phyloP scores from a whole-genome alignment of 2,329 filamentous ascomycete species.

The Fusarium sp. region DNA sequence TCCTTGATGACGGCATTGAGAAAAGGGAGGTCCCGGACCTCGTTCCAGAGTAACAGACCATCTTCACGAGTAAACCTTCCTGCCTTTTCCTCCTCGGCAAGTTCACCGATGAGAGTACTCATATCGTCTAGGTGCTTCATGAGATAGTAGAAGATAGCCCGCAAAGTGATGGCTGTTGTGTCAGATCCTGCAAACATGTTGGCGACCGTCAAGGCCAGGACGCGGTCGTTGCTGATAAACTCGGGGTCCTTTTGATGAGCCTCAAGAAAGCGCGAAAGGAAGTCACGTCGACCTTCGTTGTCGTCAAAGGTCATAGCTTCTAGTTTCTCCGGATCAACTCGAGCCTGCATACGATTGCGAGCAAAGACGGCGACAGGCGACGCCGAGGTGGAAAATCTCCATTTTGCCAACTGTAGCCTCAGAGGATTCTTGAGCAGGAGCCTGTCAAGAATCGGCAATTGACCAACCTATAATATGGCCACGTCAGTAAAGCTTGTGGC shows the following conservation, averaged over 20 bases:
- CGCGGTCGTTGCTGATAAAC: conserved; percentile 24
- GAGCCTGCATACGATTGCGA: background rate
- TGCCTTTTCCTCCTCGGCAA: conserved; percentile 68
- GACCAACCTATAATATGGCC: background rate
- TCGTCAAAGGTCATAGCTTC: conserved; percentile 3
- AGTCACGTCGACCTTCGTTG: background rate
- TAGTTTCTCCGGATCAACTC: background rate
- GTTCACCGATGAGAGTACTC: conserved; percentile 67
- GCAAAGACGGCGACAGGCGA: conserved; percentile 3
- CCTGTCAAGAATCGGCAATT: conserved; percentile 10
- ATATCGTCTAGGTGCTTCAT: conserved; percentile 52
- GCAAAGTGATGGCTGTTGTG: conserved; percentile 33
- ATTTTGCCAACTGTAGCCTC: background rate
- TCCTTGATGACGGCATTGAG: conserved; percentile 84
- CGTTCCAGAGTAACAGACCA: conserved; percentile 75
- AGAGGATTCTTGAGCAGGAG: conserved; percentile 18
- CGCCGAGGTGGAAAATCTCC: conserved; percentile 7
- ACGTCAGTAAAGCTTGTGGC: background rate
- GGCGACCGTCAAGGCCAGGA: conserved; percentile 26
- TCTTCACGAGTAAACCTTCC: conserved; percentile 64
- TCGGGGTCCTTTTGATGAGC: conserved; percentile 26
- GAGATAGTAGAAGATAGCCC: conserved; percentile 27
- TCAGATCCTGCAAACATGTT: conserved; percentile 43
- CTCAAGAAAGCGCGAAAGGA: conserved; percentile 31
- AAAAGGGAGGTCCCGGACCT: conserved; percentile 78